Base-by-base conservation (phyloP, 176 grass and related monocot species). In the Bromus sterilis region DNA sequence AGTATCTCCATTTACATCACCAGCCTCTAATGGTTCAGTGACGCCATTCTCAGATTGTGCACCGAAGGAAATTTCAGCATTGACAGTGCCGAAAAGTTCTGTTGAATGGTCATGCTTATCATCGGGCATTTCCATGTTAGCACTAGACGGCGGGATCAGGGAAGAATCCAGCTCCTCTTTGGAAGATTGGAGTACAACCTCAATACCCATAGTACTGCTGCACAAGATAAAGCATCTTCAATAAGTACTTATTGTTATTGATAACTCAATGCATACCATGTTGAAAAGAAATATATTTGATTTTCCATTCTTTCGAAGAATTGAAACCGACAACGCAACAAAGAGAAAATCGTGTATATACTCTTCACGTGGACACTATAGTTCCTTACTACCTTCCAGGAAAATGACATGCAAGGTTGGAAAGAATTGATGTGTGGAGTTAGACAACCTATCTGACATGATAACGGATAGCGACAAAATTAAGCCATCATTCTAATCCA, bases 381-480 rank as follows among this genome's bases (percentile, higher is more conserved):
- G 70, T 60, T 72, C 32, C 63, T 66, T 44, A 68, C 65, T 18
- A 86, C 79, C 88, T 68, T 83, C 58, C 79, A 56, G 16, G 88
- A 71, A 78, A 55, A 86, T 63, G 73, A 86, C 79, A 86, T 56
- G 35, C 56, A 82, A 11, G 76, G 41, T 55, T 59, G 64, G 64
- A 71, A 77, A 53, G 46, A 57, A 82, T 78, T 82, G 83, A 74
- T 60, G n/a, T 70, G 14, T 46, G 58, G 46, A 74, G 74, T 83
- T 86, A 58, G 74, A 86, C 78, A 68, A 39, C 57, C 66, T 82
- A 83, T 90, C 79, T 68, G 66, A 81, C 32, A 80, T 67, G 30
- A 51, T 26, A 66, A 65, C 77, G 37, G 76, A 32, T 53, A 80
- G 66, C 74, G 77, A 80, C 79, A 39, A 59, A 62, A 83, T 51